Conservation (phyloP, 768 basidiomycete genomes). For the Botryobasidium botryosum region DNA sequence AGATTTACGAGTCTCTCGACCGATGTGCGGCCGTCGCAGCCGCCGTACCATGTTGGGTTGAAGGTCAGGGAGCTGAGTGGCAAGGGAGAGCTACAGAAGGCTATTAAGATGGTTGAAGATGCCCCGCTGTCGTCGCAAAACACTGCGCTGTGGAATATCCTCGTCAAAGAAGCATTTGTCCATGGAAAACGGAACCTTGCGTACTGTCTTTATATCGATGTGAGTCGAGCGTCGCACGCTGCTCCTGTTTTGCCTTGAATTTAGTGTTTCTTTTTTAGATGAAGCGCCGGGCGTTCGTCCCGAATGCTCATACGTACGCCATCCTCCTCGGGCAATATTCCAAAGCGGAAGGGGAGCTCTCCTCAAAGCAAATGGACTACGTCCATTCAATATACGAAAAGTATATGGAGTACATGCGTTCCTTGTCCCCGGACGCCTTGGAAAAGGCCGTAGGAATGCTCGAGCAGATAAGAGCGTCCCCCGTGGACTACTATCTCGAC, state of each 20-base stretch:
- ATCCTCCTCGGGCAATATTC: constrained; percentile 52
- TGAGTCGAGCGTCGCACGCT: constrained; percentile 20
- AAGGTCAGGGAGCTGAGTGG: constrained; percentile 28
- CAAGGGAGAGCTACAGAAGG: constrained; percentile 38
- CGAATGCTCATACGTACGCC: constrained; percentile 47
- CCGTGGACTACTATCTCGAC: constrained; percentile 45
- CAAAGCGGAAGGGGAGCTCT: constrained; percentile 36
- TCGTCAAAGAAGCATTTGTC: constrained; percentile 50
- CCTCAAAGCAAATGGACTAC: constrained; percentile 43
- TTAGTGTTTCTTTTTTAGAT: constrained; percentile 31
- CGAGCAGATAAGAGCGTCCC: no score
- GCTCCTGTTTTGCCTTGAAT: neutral
- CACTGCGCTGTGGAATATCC: constrained; percentile 58
- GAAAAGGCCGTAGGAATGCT: constrained; percentile 30
- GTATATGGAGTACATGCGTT: constrained; percentile 33
- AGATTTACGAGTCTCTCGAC: no score
- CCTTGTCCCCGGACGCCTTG: constrained; percentile 32
- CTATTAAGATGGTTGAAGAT: constrained; percentile 47
- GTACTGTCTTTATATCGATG: constrained; percentile 53
- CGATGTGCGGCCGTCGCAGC: constrained; percentile 9
- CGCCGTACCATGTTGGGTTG: constrained; percentile 12
- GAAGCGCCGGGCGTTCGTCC: constrained; percentile 67
- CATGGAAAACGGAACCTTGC: constrained; percentile 38
- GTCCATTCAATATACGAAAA: constrained; percentile 43
- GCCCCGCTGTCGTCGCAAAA: constrained; percentile 62